Evolutionary conservation across 179 eudicot species (phyloP).

Genomic region (Spinacia oleracea): DNA sequence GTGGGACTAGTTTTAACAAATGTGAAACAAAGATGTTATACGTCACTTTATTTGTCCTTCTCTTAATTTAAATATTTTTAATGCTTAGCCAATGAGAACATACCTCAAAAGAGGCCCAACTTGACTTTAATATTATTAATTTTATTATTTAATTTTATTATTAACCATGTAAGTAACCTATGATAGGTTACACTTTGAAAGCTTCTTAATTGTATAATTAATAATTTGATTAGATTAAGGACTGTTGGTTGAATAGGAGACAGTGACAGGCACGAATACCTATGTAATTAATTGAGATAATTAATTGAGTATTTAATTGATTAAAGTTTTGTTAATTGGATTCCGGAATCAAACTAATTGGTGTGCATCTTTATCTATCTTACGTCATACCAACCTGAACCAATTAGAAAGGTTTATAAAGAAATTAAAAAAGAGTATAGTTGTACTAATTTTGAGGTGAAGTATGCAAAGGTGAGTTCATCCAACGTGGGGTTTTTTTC

Average conservation of each 20-base stretch:
- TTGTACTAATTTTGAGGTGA: background rate
- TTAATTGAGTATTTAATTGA: too few relatives aligned
- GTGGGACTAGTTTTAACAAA: conserved; percentile 10
- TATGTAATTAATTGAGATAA: background rate
- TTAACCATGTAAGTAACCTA: conserved; percentile 18
- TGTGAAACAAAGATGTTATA: conserved; percentile 11
- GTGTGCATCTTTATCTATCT: conserved; percentile 8
- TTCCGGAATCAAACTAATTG: conserved; percentile 15
- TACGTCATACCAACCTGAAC: conserved; percentile 19
- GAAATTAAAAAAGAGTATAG: background rate
- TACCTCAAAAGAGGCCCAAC: conserved; percentile 9
- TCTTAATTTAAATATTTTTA: background rate
- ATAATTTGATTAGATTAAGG: conserved; percentile 17
- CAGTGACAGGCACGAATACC: conserved; percentile 29
- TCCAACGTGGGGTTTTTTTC: background rate
- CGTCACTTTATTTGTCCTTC: conserved; percentile 1
- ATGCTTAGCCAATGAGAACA: background rate
- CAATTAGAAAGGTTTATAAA: background rate
- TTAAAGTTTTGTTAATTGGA: conserved; percentile 4
- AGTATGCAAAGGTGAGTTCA: conserved; percentile 18
- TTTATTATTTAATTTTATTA: background rate
- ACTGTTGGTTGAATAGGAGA: conserved; percentile 24
- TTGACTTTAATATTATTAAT: conserved; percentile 11
- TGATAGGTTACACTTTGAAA: conserved; percentile 20
- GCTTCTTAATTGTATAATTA: conserved; percentile 4